A percentile compares a stretch with the other conserved stretches of the same genome.
phyloP scores from a whole-genome alignment of 306 rosid species.

The Urtica urens region DNA sequence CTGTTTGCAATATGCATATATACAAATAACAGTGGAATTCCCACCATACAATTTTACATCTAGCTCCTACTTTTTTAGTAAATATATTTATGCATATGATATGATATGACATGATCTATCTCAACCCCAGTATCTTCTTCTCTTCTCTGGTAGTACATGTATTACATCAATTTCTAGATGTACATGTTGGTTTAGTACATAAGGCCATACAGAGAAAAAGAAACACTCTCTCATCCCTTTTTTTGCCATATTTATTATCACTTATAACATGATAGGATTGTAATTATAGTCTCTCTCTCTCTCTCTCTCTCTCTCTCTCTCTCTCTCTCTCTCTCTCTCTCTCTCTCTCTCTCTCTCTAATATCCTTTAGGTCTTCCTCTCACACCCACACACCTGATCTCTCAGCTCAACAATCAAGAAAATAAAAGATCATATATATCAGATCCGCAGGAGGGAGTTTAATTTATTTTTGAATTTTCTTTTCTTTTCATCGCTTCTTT shows the following conservation, averaged over 20 bases:
- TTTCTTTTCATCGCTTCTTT: not conserved
- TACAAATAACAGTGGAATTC: conserved; percentile 36
- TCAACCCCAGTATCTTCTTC: not conserved
- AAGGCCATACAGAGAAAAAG: conserved; percentile 2
- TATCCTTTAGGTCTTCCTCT: conserved; percentile 1
- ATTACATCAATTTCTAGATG: conserved; percentile 17
- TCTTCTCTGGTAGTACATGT: conserved; percentile 8
- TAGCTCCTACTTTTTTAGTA: not conserved
- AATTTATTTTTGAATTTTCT: not conserved
- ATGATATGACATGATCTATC: not conserved
- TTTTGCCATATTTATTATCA: not conserved
- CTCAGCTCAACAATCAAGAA: conserved; percentile 28
- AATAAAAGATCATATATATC: conserved; percentile 15
- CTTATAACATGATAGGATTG: not conserved
- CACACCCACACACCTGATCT: not conserved
- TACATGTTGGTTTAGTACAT: not conserved
- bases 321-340: not conserved
- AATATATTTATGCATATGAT: not conserved
- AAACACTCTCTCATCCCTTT: not conserved
- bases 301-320: conserved; percentile 19
- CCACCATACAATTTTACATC: conserved; percentile 32
- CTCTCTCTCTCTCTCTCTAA: not conserved
- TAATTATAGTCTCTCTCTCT: not conserved
- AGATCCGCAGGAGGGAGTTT: conserved; percentile 34
- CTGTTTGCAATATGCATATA: too few species aligned